Base-by-base conservation (phyloP, 176 grass and related monocot species). In the Triticum turgidum region DNA sequence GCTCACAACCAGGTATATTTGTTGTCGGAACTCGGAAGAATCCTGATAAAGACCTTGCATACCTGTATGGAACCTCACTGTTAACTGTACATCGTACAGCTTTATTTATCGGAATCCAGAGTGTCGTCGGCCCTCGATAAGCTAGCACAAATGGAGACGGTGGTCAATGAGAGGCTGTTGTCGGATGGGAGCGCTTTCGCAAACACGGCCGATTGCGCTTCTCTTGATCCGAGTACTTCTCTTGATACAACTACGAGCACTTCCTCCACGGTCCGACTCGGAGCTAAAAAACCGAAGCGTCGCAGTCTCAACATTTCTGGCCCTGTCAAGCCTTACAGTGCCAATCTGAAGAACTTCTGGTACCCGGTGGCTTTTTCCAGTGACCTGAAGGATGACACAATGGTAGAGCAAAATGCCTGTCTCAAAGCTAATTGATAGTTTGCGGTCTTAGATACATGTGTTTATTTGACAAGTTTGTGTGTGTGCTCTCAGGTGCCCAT, bases 341-440 rank as follows among this genome's bases (percentile, higher is more conserved):
- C 92, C 4, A 88, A 78, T 69, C 79, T 99, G 80, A 96, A 91
- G 77, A 99, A 99, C 87, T 99, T 96, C 67, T 99, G 97, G 97
- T 99, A 99, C 85, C 97, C 97, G 14, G 84, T 99, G 83, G 94
- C 94, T 78, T 99, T 99, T 65, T 93, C 97, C 54, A 93, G 52
- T 78, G 97, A 99, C 24, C 83, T 99, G 17, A 99, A 99, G 65
- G 97, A 96, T 45, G 97, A 94, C 76, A 99, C 88, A 4, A 96
- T 99, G 97, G 97, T 99, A 90, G 78, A 69, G 1, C 20, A 76
- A 42, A 76, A 54, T 76, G n/a, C 0, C 14, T 44, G 35, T 41
- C 21, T 66, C 72, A 65, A 47, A 29, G 25, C 44, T 8, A 64
- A 63, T 58, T 18, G 7, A 42, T 9, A 76, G 11, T 25, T 65